Evolutionary conservation across 306 rosid genomes (phyloP).

Genomic region (Acacia melanoxylon): DNA sequence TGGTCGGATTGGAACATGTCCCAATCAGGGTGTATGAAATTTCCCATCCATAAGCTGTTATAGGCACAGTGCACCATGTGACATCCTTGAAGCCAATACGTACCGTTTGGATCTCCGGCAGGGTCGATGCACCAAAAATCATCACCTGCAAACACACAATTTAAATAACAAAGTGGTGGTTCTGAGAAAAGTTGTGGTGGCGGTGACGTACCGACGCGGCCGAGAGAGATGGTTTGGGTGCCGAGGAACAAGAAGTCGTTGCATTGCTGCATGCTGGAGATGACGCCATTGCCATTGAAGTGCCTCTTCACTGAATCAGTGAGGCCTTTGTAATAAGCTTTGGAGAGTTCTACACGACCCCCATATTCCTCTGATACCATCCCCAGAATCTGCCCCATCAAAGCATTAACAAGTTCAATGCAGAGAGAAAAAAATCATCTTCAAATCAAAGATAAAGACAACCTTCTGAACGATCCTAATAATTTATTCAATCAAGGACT

Average conservation of each 20-base stretch:
- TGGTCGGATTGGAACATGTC: conserved; percentile 82
- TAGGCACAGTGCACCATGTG: conserved; percentile 87
- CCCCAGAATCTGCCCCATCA: conserved; percentile 56
- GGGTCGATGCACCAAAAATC: conserved; percentile 76
- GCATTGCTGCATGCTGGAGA: conserved; percentile 83
- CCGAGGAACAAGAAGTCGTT: conserved; percentile 84
- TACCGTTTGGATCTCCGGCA: conserved; percentile 62
- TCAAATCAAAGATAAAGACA: no score
- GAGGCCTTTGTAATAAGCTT: conserved; percentile 64
- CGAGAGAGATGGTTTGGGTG: conserved; percentile 70
- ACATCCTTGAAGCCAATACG: conserved; percentile 82
- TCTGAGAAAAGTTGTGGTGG: not conserved
- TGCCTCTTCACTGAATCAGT: conserved; percentile 59
- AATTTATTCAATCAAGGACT: no score
- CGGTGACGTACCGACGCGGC: conserved; percentile 59
- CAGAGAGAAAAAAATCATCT: not conserved
- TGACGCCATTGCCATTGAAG: conserved; percentile 79
- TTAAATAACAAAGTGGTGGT: not conserved
- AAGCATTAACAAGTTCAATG: not conserved
- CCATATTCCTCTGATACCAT: conserved; percentile 71
- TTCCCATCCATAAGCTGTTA: conserved; percentile 84
- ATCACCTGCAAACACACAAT: conserved; percentile 48
- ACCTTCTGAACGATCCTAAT: no score
- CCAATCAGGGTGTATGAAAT: conserved; percentile 82
- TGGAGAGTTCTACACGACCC: conserved; percentile 67